Base-by-base conservation (phyloP, 768 basidiomycete genomes). In the Boletus insuetus region DNA sequence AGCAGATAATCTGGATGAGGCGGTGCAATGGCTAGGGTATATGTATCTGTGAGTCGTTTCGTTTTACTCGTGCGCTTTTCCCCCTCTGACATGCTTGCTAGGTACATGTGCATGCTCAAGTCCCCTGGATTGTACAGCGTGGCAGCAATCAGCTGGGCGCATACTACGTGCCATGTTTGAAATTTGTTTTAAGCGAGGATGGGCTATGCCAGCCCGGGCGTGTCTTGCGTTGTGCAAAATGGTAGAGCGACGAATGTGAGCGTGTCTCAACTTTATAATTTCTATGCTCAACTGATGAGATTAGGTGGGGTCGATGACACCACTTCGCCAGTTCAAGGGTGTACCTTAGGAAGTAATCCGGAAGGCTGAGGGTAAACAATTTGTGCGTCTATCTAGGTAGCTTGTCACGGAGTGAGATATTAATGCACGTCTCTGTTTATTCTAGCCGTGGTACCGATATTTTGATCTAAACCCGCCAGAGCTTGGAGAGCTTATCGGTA, bases 261-360 rank as follows among this genome's bases (percentile, higher is more conserved):
- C 73, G 13, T 31, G 37, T 5, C 19, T 31, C n/a, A 13, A 10
- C 1, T 47, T 45, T 8, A 2, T 38, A n/a, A 19, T 12, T 22
- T 19, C 14, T 6, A 31, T 34, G 42, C 22, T 38, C 54, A 31
- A 49, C 32, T 38, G 19, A 54, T 38, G 40, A 61, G 19, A 44
- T 29, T 51, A 94, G 91, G 89, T 98, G 96, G 96, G 86, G 86
- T 34, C 94, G 0, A 98, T 98, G 95, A 94, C 95, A 0, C 95
- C 96, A 9, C 79, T 98, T 37, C 83, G 97, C 37, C 97, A 99
- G 69, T 98, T 98, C 80, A 93, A 88, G 70, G 87, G 89, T 60
- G 86, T 96, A 0, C 95, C 94, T 0, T 69, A 79, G 19, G 92
- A 96, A 45, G 86, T 96, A 35, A 76, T 95, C 46, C 76, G 90